Conservation (phyloP, 805 yeast genomes). For the Kurtzmaniella cleridarum region DNA sequence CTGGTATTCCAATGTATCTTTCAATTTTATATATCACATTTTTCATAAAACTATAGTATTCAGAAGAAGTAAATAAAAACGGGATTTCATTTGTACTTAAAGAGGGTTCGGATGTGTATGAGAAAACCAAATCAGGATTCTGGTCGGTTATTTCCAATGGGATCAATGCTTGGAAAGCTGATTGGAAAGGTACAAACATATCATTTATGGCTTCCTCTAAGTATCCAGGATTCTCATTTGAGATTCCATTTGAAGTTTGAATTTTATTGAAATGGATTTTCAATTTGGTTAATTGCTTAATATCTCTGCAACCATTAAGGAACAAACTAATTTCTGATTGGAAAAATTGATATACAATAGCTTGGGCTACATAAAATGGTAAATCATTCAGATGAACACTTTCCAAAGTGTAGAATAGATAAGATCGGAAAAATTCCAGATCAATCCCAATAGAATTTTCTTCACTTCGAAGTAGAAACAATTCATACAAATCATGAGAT, state of each 20-base stretch:
- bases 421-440: slow-evolving; percentile 32
- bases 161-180: no score
- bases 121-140: no score
- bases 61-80: no score
- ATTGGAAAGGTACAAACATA: no score
- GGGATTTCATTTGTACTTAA: no score
- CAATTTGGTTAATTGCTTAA: no score
- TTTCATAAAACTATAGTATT: not conserved
- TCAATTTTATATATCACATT: not conserved
- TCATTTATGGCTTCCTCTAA: no score
- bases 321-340: slow-evolving; percentile 17
- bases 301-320: not conserved
- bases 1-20: not conserved
- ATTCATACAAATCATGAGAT: not conserved
- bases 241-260: no score
- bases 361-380: slow-evolving; percentile 57
- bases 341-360: slow-evolving; percentile 26
- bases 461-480: slow-evolving; percentile 22
- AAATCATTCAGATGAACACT: slow-evolving; percentile 52
- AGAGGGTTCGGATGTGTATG: no score
- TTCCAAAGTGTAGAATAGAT: slow-evolving; percentile 35
- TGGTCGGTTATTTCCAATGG: no score
- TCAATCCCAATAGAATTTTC: slow-evolving; percentile 43
- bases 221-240: no score
- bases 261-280: no score